Evolutionary conservation across 2,329 filamentous ascomycete species (phyloP).

Genomic region (Monosporascus sp.): DNA sequence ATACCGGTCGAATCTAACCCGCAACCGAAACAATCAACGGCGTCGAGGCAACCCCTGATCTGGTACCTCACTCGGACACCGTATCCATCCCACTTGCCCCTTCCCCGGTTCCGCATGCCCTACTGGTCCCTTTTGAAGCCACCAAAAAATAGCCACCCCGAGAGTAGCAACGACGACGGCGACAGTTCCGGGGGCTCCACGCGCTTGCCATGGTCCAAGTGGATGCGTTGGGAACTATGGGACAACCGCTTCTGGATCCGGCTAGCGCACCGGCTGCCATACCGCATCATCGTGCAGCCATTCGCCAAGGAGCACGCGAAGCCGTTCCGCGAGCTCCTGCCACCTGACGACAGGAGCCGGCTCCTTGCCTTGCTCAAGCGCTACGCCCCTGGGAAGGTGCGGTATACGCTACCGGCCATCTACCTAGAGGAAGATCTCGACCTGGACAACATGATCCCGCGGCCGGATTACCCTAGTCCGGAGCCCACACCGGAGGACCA

Average conservation of each 20-base stretch:
- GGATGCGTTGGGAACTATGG: constrained; percentile 39
- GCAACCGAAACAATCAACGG: background rate
- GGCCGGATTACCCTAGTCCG: constrained; percentile 13
- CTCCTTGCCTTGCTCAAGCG: constrained; percentile 41
- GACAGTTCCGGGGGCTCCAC: background rate
- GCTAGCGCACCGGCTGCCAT: constrained; percentile 38
- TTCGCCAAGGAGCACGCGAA: constrained; percentile 40
- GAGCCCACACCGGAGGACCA: background rate
- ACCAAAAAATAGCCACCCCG: too few species aligned
- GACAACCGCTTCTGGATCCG: constrained; percentile 61
- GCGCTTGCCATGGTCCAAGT: constrained; percentile 23
- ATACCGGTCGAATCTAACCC: constrained; percentile 28
- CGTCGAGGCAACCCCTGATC: constrained; percentile 11
- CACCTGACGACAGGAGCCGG: constrained; percentile 23
- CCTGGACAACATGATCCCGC: constrained; percentile 8
- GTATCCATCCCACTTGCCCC: constrained; percentile 35
- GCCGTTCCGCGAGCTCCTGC: constrained; percentile 42
- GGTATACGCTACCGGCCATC: constrained; percentile 51
- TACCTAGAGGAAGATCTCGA: constrained; percentile 39
- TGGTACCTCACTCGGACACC: constrained; percentile 46
- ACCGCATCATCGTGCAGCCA: constrained; percentile 40
- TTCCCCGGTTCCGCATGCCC: constrained; percentile 18
- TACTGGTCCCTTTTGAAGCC: constrained; percentile 9
- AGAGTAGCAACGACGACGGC: background rate
- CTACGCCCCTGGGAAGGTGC: constrained; percentile 50